Conservation (phyloP, 108 stramenopile genomes). For the Cyclotella choctawhatcheeana region DNA sequence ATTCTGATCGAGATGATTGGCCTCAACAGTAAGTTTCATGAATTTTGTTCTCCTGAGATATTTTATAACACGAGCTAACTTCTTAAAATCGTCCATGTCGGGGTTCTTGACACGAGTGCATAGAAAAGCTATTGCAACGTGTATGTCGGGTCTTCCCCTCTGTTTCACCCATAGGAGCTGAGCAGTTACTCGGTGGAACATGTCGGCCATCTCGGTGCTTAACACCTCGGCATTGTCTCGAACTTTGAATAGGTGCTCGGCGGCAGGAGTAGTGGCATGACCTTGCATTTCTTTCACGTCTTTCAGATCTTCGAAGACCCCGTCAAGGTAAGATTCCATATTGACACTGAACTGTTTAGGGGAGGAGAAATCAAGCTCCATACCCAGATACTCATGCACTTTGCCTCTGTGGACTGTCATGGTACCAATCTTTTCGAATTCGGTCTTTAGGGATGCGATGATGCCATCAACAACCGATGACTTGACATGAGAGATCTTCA, state of each 20-base stretch:
- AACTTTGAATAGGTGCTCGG: conserved; percentile 47
- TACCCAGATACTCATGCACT: conserved; percentile 12
- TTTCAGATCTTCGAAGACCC: conserved; percentile 21
- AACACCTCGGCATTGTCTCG: conserved; percentile 9
- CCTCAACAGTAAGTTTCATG: neutral
- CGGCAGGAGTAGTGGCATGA: conserved; percentile 26
- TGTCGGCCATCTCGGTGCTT: neutral
- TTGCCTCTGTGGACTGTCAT: conserved; percentile 7
- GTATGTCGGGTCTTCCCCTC: neutral
- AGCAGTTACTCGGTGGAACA: neutral
- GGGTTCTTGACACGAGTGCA: conserved; percentile 6
- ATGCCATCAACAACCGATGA: neutral
- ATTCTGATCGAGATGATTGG: neutral
- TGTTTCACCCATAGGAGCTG: neutral
- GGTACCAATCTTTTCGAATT: conserved; percentile 2
- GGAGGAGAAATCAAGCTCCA: conserved; percentile 10
- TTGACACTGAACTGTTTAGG: conserved; percentile 10
- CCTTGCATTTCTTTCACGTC: neutral
- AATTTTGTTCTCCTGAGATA: conserved; percentile 9
- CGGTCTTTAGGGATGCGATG: neutral
- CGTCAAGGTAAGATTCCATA: conserved; percentile 38
- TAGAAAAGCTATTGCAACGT: conserved; percentile 6
- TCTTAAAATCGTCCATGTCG: conserved; percentile 10
- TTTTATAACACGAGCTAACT: neutral
- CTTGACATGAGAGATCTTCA: conserved; percentile 22